Conservation (phyloP, 2,329 filamentous ascomycete genomes). For the Daldinia eschscholtzii region DNA sequence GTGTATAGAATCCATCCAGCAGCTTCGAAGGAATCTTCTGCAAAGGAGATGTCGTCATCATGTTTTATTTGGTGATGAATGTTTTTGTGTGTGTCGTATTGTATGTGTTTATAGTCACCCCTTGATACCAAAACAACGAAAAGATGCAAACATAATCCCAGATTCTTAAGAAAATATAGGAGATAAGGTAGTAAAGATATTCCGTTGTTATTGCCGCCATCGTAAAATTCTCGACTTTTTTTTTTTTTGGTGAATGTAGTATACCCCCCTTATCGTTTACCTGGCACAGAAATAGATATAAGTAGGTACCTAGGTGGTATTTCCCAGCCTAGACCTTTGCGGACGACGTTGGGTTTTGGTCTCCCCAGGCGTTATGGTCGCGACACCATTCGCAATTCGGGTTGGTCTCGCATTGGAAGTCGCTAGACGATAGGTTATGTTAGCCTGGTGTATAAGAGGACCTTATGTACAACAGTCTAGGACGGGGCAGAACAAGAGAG, state of each 20-base stretch:
- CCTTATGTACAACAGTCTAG: not conserved
- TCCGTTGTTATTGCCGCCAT: not conserved
- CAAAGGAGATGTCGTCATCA: constrained; percentile 1
- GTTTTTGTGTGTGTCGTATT: not conserved
- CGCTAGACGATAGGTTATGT: constrained; percentile 25
- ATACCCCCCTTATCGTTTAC: not conserved
- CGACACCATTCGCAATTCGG: constrained; percentile 50
- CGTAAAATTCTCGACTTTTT: not conserved
- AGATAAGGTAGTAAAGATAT: not conserved
- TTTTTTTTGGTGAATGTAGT: not conserved
- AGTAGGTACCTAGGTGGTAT: too few relatives aligned
- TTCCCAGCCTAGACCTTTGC: not conserved
- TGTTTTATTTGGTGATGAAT: not conserved
- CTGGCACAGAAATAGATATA: not conserved
- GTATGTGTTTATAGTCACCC: not conserved
- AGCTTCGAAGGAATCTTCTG: not conserved
- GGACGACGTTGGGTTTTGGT: not conserved
- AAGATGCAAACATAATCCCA: constrained; percentile 1
- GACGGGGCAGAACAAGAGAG: not conserved
- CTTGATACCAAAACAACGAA: not conserved
- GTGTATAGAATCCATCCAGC: constrained; percentile 34
- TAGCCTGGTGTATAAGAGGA: not conserved
- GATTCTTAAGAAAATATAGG: not conserved
- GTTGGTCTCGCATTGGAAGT: constrained; percentile 49
- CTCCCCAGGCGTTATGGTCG: constrained; percentile 36